A percentile compares a stretch with the other conserved stretches of the same genome.
Evolutionary conservation across 768 basidiomycete species (phyloP).

Genomic region (Collybia mongolica): DNA sequence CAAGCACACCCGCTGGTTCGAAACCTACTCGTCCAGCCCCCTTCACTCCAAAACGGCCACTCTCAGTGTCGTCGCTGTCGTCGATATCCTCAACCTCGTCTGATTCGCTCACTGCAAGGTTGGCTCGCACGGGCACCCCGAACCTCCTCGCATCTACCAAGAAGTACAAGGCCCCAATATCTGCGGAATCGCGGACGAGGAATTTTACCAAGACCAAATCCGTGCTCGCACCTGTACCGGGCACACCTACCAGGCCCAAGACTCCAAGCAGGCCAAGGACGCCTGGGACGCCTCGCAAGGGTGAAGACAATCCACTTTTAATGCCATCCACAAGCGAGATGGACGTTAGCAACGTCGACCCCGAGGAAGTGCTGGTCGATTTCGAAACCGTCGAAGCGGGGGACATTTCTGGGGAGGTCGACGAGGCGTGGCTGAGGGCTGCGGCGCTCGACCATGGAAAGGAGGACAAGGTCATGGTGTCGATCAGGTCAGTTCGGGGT

Average conservation of each 20-base stretch:
- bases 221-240: slow-evolving; percentile 45
- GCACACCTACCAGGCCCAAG: slow-evolving; percentile 40
- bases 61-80: slow-evolving; percentile 30
- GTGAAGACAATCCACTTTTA: slow-evolving; percentile 46
- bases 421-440: slow-evolving; percentile 51
- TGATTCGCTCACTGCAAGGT: slow-evolving; percentile 21
- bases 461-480: slow-evolving; percentile 86
- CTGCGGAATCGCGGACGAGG: slow-evolving; percentile 35
- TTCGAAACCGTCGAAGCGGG: slow-evolving; percentile 66
- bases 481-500: slow-evolving; percentile 55
- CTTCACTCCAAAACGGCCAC: slow-evolving; percentile 57
- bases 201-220: slow-evolving; percentile 20
- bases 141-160: slow-evolving; percentile 42
- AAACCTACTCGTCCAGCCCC: slow-evolving; percentile 40
- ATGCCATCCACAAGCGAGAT: slow-evolving; percentile 59
- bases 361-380: slow-evolving; percentile 76
- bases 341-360: slow-evolving; percentile 73
- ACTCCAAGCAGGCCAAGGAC: slow-evolving; percentile 50
- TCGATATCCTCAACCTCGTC: slow-evolving; percentile 24
- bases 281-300: slow-evolving; percentile 47
- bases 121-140: slow-evolving; percentile 29
- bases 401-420: slow-evolving; percentile 69
- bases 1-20: slow-evolving; percentile 26
- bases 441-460: slow-evolving; percentile 53
- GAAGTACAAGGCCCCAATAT: slow-evolving; percentile 68